Evolutionary conservation across 1,139 yeast species (phyloP), one percentile per base, ranked within the genome.

Genomic region (Hansenula anomala): DNA sequence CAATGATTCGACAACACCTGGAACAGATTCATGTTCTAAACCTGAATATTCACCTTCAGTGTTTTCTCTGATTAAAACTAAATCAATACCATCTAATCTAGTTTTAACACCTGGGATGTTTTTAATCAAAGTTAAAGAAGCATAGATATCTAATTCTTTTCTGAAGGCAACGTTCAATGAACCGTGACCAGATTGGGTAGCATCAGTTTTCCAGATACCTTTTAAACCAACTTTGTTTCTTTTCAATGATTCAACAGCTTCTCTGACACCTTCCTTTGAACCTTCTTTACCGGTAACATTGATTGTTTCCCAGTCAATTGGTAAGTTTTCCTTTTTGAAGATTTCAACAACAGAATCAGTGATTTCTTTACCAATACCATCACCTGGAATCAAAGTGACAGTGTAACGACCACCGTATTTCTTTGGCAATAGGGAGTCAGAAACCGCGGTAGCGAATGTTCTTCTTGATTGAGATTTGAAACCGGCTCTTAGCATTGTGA

Each of bases 1-100:
- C 58, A 92, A 75, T 33, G 96, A 87, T 74, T 92, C 97, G 53
- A 92, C 97, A 50, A 90, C 96, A 67, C 97, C 98, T 52, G 96
- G 95, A 59, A 87, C 94, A 36, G 96, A 87, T 69, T 86, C 94
- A 71, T 92, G 97, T 75, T 92, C 98, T 60, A 92, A 77, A 58
- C 98, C 98, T 42, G 97, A 89, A 74, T 89, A 92, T 70, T 92
- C 98, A 73, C 97, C 97, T 72, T 92, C 97, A 39, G 89, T 78
- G 78, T 92, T 92, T 71, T 92, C 98, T 75, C 98, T 88, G 59
- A 92, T 95, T 51, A 92, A 75, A 36, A 90, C 97, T 63, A 90
- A 78, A 70, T 90, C 97, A 51, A 90, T 86, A 51, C 86, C 89
- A 47, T 81, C 75, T 63, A 88, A 78, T 65, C 92, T 86, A 49